Conservation (phyloP, 306 rosid genomes). For the Vigna radiata region DNA sequence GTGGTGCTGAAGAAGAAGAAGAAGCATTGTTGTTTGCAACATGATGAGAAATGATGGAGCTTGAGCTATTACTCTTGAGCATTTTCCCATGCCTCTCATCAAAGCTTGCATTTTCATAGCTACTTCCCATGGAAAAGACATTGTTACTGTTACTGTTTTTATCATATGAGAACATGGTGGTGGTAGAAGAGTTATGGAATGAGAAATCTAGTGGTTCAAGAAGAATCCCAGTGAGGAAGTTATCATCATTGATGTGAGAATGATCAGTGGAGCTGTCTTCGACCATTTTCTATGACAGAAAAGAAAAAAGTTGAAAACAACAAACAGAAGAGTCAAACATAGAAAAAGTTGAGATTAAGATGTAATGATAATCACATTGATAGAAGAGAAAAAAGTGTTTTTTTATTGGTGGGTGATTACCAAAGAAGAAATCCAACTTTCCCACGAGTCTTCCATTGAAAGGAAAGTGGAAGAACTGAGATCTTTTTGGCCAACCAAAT, state of each 20-base stretch:
- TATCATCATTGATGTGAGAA: slow-evolving; percentile 26
- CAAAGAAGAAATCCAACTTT: slow-evolving; percentile 39
- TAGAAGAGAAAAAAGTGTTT: background rate
- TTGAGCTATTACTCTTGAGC: slow-evolving; percentile 17
- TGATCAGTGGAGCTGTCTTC: background rate
- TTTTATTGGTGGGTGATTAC: slow-evolving; percentile 18
- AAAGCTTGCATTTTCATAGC: background rate
- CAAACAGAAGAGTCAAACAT: background rate
- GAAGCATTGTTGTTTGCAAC: background rate
- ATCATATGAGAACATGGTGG: background rate
- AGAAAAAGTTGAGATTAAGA: background rate
- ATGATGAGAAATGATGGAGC: slow-evolving; percentile 28
- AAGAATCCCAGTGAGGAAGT: background rate
- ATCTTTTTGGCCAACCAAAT: background rate
- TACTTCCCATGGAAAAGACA: background rate
- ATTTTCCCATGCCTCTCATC: background rate
- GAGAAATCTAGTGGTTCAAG: slow-evolving; percentile 5
- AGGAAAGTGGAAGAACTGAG: background rate
- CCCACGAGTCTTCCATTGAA: slow-evolving; percentile 37
- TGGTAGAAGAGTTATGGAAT: slow-evolving; percentile 13
- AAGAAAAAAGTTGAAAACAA: background rate
- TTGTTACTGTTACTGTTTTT: background rate
- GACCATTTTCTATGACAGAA: slow-evolving; percentile 34
- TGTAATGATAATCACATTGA: background rate
- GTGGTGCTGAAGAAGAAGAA: background rate